A percentile compares a stretch with the other conserved stretches of the same genome.
Evolutionary conservation across 2,329 filamentous ascomycete species (phyloP).

Genomic region (Paecilomyces formosus): DNA sequence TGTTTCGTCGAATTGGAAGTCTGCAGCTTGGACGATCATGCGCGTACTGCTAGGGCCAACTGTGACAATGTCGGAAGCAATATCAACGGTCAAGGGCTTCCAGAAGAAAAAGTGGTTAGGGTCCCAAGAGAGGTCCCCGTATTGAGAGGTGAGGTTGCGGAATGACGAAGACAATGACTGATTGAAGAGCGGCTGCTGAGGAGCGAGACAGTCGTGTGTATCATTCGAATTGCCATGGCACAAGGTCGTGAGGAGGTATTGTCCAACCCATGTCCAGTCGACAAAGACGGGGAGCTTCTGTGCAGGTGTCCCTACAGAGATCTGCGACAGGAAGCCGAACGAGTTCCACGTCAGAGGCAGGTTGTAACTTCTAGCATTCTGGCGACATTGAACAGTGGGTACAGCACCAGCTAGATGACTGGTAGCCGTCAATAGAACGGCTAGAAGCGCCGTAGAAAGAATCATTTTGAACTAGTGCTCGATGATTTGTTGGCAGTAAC

Average conservation of each 20-base stretch:
- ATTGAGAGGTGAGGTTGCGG: slow-evolving; percentile 4
- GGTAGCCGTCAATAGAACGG: not conserved
- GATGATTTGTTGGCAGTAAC: not conserved
- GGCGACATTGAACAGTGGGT: not conserved
- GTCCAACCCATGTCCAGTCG: slow-evolving; percentile 11
- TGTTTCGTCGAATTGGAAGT: slow-evolving; percentile 5
- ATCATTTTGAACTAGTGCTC: not conserved
- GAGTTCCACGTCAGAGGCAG: slow-evolving; percentile 7
- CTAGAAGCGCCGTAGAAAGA: not conserved
- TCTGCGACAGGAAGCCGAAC: slow-evolving; percentile 7
- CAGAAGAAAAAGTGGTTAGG: slow-evolving; percentile 11
- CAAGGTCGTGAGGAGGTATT: slow-evolving; percentile 4
- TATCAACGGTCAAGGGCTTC: slow-evolving; percentile 7
- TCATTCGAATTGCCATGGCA: slow-evolving; percentile 6
- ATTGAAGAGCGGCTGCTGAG: slow-evolving; percentile 8
- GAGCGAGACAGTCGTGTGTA: slow-evolving; percentile 4
- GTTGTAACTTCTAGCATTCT: not conserved
- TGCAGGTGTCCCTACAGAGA: slow-evolving; percentile 7
- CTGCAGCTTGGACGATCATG: slow-evolving; percentile 7
- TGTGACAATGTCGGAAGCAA: slow-evolving; percentile 6
- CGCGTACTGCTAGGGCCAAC: slow-evolving; percentile 3
- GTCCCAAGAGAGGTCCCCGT: slow-evolving; percentile 9
- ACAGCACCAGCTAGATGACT: not conserved
- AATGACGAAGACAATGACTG: slow-evolving; percentile 5
- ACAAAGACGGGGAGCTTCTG: slow-evolving; percentile 7